Evolutionary conservation across 306 rosid genomes (phyloP), one percentile per base, ranked within the genome.

Genomic region (Luffa acutangula): DNA sequence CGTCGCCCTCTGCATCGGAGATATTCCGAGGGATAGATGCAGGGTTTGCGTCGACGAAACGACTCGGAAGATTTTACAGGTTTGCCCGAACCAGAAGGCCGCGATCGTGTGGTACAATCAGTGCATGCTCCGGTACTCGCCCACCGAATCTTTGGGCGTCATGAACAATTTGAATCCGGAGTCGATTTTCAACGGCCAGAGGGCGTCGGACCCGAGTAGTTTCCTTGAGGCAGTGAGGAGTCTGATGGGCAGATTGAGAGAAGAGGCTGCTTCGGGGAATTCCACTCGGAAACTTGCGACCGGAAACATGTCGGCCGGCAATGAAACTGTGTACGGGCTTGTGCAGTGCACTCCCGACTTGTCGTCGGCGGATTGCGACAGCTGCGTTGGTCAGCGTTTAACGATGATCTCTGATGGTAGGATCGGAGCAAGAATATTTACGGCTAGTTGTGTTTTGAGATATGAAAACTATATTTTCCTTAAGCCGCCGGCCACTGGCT

Each of bases 1-100:
- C 12, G 63, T 82, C 49, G 88, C 75, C 5, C 81, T 85, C 9
- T 85, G 88, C 25, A 39, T 82, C 4, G 86, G 82, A 63, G 80
- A 51, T 31, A 3, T n/a, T 49, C 3, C 20, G 1, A 13, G 17
- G 7, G 56, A 20, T 0, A 0, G 0, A 0, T 86, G 86, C 48
- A 79, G 57, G 0, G 17, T 21, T 73, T 83, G 86, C 18, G 21
- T 86, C 36, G 74, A 74, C 3, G 13, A 10, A 4, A 18, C 86
- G 0, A 21, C 57, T 1, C 9, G 39, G 42, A 4, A 45, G 15
- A 34, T 21, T 21, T 34, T 12, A 9, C 21, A 67, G 18, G 51
- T 0, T 39, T 67, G 74, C 45, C 74, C 74, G 0, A 41, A 0
- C 51, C 33, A 67, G 51, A 41, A 67, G 14, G 51, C 10, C 1